phyloP scores from a whole-genome alignment of 2,329 filamentous ascomycete genomes.

The Stemphylium vesicarium region DNA sequence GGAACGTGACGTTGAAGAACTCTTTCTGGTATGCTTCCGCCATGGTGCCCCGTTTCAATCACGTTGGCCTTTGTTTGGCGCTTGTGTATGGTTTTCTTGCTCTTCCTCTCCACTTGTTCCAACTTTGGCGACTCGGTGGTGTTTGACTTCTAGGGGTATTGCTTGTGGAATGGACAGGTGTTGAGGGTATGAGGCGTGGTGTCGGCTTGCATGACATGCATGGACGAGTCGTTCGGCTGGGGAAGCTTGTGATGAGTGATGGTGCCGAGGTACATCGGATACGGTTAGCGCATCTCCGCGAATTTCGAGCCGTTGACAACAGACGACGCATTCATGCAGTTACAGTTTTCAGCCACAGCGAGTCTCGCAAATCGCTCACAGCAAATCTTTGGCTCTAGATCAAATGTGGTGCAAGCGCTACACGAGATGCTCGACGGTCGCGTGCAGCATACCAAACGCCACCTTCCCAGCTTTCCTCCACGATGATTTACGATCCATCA shows the following conservation, averaged over 20 bases:
- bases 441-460: too few species aligned
- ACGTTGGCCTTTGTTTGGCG: not conserved
- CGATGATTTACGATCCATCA: too few species aligned
- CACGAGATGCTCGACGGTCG: too few species aligned
- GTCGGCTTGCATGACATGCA: slow-evolving; percentile 18
- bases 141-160: too few species aligned
- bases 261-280: slow-evolving; percentile 4
- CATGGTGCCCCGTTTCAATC: slow-evolving; percentile 19
- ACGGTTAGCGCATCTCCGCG: not conserved
- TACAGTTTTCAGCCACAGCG: too few species aligned
- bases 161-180: not conserved
- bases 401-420: too few species aligned
- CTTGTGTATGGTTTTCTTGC: slow-evolving; percentile 5
- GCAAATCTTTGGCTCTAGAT: too few species aligned
- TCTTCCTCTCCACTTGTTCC: slow-evolving; percentile 13
- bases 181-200: not conserved
- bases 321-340: too few species aligned
- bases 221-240: slow-evolving; percentile 26
- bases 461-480: too few species aligned
- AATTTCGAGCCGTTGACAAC: not conserved
- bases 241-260: slow-evolving; percentile 5
- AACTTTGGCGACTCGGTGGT: too few species aligned
- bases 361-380: too few species aligned
- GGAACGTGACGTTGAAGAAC: slow-evolving; percentile 77
- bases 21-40: slow-evolving; percentile 57